Percentiles rank a stretch among this genome's conserved stretches.
These are phyloP conservation scores for Amaranthus palmeri DNA, from an alignment of 148 eudicot genomes.

Conservation along the genomic window DNA sequence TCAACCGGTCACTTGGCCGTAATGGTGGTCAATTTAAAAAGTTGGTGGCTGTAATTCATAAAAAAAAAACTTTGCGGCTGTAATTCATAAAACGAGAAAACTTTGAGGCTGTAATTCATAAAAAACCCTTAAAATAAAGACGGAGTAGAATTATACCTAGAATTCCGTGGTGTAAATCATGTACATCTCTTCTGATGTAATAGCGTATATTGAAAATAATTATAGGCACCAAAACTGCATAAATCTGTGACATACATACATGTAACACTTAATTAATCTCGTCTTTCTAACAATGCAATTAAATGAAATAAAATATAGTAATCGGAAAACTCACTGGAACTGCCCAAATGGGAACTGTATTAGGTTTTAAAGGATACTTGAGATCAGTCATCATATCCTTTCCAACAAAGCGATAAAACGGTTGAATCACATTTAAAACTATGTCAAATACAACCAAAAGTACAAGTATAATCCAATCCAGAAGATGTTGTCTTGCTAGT, in stretches of 20 bases:
- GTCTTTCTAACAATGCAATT: background rate
- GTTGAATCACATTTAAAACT: conserved; percentile 42
- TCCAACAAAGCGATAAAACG: conserved; percentile 80
- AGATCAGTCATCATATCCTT: conserved; percentile 78
- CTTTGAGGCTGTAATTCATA: no score
- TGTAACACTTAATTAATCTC: background rate
- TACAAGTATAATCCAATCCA: conserved; percentile 67
- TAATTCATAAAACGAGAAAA: background rate
- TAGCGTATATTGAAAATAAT: conserved; percentile 45
- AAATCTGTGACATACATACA: conserved; percentile 38
- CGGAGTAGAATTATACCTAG: conserved; percentile 41
- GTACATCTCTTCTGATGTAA: conserved; percentile 52
- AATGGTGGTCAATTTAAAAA: no score
- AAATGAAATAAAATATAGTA: background rate
- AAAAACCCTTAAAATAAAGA: background rate
- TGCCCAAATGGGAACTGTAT: conserved; percentile 75
- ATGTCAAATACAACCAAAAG: conserved; percentile 43
- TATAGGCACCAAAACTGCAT: conserved; percentile 61
- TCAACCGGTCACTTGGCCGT: no score
- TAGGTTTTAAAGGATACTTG: conserved; percentile 55
- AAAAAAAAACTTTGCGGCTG: no score
- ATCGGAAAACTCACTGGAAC: conserved; percentile 55
- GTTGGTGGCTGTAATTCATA: no score
- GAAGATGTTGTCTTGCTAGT: conserved; percentile 60
- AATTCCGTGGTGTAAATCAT: conserved; percentile 73